phyloP scores from a whole-genome alignment of 1,284 basidiomycete genomes.

The Sanghuangporus weigelae region DNA sequence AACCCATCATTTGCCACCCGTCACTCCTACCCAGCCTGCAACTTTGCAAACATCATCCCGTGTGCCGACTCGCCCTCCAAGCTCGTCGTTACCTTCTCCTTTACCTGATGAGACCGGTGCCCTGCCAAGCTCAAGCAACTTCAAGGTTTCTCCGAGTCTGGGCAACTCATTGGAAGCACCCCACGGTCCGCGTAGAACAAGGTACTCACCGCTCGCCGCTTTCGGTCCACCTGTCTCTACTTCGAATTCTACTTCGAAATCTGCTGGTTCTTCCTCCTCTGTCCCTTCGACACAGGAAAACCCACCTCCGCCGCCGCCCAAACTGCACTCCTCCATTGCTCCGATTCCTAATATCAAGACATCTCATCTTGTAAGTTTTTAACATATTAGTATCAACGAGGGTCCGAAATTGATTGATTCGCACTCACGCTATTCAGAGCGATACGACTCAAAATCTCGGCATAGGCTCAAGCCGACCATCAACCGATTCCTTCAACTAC shows the following conservation, averaged over 20 bases:
- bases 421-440: neutral
- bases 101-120: conserved; percentile 2
- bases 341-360: neutral
- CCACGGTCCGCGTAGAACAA: neutral
- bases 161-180: conserved; percentile 14
- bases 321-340: neutral
- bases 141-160: neutral
- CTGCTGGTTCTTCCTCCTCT: neutral
- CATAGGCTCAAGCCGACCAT: neutral
- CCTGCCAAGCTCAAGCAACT: neutral
- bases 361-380: neutral
- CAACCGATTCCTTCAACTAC: neutral
- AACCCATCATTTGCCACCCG: neutral
- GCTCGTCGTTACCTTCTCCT: neutral
- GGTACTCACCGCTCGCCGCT: conserved; percentile 18
- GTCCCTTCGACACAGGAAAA: neutral
- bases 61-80: neutral
- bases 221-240: conserved; percentile 4
- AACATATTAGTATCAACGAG: neutral
- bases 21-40: neutral
- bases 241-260: neutral
- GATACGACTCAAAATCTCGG: neutral
- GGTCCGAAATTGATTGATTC: neutral
- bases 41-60: neutral
- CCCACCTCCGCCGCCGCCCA: neutral